Conservation (phyloP, 1,284 basidiomycete genomes). For the Fomitopsis palustris region DNA sequence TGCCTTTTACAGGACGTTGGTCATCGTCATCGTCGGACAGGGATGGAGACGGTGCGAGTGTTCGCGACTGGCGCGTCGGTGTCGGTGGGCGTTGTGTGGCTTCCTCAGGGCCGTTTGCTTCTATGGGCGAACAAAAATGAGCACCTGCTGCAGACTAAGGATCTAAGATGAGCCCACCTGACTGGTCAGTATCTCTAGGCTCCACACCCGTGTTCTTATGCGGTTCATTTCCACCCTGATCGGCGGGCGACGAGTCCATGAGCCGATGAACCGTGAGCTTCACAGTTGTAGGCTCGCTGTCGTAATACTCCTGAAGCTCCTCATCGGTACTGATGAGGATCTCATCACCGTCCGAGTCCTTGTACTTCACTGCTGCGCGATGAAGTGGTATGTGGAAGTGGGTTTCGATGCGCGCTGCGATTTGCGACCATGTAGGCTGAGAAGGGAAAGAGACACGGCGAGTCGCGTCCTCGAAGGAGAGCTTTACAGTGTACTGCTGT, state of each 20-base stretch:
- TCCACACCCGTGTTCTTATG: not conserved
- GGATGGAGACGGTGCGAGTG: not conserved
- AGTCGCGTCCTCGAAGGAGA: conserved; percentile 27
- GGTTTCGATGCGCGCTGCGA: conserved; percentile 49
- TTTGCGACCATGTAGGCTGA: conserved; percentile 50
- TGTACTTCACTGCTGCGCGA: conserved; percentile 61
- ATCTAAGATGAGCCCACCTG: not conserved
- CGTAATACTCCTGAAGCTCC: conserved; percentile 61
- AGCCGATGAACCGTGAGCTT: not conserved
- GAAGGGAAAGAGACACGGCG: conserved; percentile 52
- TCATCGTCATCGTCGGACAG: not conserved
- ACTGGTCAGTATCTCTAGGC: not conserved
- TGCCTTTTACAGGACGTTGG: not conserved
- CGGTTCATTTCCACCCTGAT: not conserved
- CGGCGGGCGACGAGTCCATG: not conserved
- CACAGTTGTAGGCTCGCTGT: not conserved
- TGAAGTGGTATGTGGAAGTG: conserved; percentile 54
- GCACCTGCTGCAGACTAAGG: not conserved
- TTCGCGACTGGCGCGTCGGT: not conserved
- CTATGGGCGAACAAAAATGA: not conserved
- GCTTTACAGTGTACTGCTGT: not conserved
- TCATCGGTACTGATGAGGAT: conserved; percentile 69
- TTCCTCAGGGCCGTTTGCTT: not conserved
- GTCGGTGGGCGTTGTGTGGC: not conserved
- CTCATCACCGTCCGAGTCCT: conserved; percentile 65